These are phyloP conservation scores for Melaleuca quinquenervia DNA, from an alignment of 345 rosid genomes.

Conservation along the genomic window DNA sequence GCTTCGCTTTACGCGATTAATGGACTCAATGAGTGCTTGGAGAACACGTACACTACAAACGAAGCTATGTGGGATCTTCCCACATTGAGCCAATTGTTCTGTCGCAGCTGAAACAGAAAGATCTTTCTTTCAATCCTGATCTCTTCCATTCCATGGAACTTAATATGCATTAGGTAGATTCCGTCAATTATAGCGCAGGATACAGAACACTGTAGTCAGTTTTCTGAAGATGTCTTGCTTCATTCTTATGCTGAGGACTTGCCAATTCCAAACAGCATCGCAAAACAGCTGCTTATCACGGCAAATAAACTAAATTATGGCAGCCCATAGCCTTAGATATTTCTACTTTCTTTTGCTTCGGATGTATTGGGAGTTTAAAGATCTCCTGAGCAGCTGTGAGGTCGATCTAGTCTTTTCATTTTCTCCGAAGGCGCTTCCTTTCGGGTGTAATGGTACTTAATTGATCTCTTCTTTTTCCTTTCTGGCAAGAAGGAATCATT, in stretches of 20 bases:
- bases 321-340: not conserved
- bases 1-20: constrained; percentile 54
- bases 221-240: not conserved
- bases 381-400: not conserved
- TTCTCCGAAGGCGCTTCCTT: not conserved
- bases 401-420: not conserved
- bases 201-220: not conserved
- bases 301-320: not conserved
- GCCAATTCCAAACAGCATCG: not conserved
- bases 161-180: not conserved
- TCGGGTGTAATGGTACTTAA: not conserved
- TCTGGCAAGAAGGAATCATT: not conserved
- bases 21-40: constrained; percentile 41
- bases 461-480: not conserved
- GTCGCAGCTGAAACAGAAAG: not conserved
- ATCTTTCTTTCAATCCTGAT: not conserved
- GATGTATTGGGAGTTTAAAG: too few relatives aligned
- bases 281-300: not conserved
- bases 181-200: not conserved
- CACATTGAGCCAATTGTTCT: constrained; percentile 33
- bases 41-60: constrained; percentile 24
- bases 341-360: not conserved
- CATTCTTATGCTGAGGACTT: not conserved
- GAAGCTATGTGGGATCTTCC: constrained; percentile 66
- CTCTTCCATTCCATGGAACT: not conserved